A percentile compares a stretch with the other conserved stretches of the same genome.
Conservation (phyloP, 805 yeast species). For the Priceomyces haplophilus region DNA sequence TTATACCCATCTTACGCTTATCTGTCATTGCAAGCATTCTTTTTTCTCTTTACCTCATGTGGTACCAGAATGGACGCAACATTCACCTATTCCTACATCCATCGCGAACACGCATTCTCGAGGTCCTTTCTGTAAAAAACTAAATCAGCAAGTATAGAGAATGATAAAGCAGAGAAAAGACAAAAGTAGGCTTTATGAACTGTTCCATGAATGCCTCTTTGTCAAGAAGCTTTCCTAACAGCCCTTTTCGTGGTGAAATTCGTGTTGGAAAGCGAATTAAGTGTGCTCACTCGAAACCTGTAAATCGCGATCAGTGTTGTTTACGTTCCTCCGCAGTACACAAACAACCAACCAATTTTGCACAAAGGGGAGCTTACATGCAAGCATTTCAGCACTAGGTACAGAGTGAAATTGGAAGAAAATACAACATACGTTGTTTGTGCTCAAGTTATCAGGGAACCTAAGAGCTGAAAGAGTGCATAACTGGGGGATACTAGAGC, state of each 20-base stretch:
- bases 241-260: background rate
- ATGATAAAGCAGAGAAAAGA: too few species aligned
- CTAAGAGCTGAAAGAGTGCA: background rate
- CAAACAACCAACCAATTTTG: constrained; percentile 3
- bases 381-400: background rate
- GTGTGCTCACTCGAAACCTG: constrained; percentile 1
- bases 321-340: constrained; percentile 5
- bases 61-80: background rate
- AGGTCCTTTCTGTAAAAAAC: background rate
- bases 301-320: constrained; percentile 5
- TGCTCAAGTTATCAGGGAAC: background rate
- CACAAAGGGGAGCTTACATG: constrained; percentile 5
- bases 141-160: too few species aligned
- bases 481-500: background rate
- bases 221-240: background rate
- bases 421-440: background rate
- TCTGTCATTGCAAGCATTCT: too few species aligned
- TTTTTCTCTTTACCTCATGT: background rate
- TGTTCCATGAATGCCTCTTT: background rate
- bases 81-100: background rate
- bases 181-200: too few species aligned
- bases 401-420: constrained; percentile 1
- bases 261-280: background rate
- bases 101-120: constrained; percentile 4
- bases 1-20: too few species aligned